A percentile compares a stretch with the other conserved stretches of the same genome.
Evolutionary conservation across 306 rosid genomes (phyloP).

Genomic region (Vigna reflexopilosa): DNA sequence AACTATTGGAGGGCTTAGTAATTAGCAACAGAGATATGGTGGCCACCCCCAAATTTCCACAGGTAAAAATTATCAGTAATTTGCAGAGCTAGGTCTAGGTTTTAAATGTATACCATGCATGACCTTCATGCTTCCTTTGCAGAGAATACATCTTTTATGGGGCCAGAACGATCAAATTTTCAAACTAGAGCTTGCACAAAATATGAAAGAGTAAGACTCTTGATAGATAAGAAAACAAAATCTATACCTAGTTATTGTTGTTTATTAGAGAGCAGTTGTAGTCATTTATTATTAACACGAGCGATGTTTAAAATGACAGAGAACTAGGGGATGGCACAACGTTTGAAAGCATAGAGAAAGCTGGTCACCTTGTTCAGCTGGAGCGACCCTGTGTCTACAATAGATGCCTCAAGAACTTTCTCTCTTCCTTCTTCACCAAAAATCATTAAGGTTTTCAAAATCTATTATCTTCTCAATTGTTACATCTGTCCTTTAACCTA

Average conservation of each 20-base stretch:
- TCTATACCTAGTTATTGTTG: not conserved
- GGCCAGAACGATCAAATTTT: constrained; percentile 89
- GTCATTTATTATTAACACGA: not conserved
- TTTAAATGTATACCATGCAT: too few species aligned
- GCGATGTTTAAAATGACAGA: constrained; percentile 39
- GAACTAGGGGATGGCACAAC: constrained; percentile 68
- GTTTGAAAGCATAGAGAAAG: constrained; percentile 62
- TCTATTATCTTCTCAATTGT: not conserved
- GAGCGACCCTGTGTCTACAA: constrained; percentile 69
- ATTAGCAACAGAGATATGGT: constrained; percentile 58
- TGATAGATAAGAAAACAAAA: not conserved
- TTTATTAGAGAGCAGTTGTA: not conserved
- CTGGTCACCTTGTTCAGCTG: constrained; percentile 85
- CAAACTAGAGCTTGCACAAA: constrained; percentile 72
- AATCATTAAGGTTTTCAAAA: not conserved
- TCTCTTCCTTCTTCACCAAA: constrained; percentile 37
- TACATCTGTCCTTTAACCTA: not conserved
- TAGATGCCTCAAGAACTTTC: constrained; percentile 46
- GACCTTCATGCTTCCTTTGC: constrained; percentile 4
- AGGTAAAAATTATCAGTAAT: constrained; percentile 50
- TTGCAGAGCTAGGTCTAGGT: not conserved
- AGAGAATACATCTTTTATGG: constrained; percentile 92
- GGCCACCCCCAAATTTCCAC: constrained; percentile 63
- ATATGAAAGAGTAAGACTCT: constrained; percentile 72
- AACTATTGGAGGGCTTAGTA: constrained; percentile 74